phyloP scores from a whole-genome alignment of 495 filamentous ascomycete species.

The Lichenothelia convexa region DNA sequence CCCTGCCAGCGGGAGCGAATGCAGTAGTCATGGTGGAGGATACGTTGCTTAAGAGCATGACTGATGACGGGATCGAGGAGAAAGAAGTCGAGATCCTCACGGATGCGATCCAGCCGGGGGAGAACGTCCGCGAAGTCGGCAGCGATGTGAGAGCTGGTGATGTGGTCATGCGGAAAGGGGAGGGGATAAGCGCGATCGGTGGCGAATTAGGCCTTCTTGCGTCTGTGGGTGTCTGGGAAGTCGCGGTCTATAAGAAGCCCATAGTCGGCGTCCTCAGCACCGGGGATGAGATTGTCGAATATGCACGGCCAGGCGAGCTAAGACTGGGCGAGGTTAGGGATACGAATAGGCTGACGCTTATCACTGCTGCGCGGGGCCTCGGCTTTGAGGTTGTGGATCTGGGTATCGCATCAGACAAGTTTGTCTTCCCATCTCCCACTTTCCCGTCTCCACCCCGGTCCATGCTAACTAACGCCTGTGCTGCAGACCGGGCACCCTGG shows the following conservation, averaged over 20 bases:
- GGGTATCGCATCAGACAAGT: slow-evolving; percentile 70
- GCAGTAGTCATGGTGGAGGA: slow-evolving; percentile 97
- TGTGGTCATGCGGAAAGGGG: slow-evolving; percentile 53
- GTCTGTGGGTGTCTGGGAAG: slow-evolving; percentile 56
- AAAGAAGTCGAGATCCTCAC: slow-evolving; percentile 70
- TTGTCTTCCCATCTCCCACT: slow-evolving; percentile 4
- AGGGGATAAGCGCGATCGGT: slow-evolving; percentile 62
- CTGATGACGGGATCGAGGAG: slow-evolving; percentile 70
- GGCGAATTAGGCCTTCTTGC: slow-evolving; percentile 83
- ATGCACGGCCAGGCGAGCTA: slow-evolving; percentile 43
- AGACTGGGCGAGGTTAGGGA: slow-evolving; percentile 75
- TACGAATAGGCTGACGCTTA: slow-evolving; percentile 71
- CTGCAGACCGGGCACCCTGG: slow-evolving; percentile 43
- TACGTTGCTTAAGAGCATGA: slow-evolving; percentile 51
- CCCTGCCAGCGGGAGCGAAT: slow-evolving; percentile 71
- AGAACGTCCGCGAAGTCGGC: slow-evolving; percentile 82
- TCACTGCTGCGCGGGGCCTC: slow-evolving; percentile 56
- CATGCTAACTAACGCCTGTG: slow-evolving; percentile 1
- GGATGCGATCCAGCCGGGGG: slow-evolving; percentile 49
- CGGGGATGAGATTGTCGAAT: slow-evolving; percentile 79
- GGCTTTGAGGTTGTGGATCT: slow-evolving; percentile 70
- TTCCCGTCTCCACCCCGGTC: neutral
- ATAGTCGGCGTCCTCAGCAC: slow-evolving; percentile 80
- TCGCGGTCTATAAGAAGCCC: slow-evolving; percentile 60
- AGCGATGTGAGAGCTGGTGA: slow-evolving; percentile 61